Conservation (phyloP, 306 rosid genomes). For the Amphicarpaea edgeworthii region DNA sequence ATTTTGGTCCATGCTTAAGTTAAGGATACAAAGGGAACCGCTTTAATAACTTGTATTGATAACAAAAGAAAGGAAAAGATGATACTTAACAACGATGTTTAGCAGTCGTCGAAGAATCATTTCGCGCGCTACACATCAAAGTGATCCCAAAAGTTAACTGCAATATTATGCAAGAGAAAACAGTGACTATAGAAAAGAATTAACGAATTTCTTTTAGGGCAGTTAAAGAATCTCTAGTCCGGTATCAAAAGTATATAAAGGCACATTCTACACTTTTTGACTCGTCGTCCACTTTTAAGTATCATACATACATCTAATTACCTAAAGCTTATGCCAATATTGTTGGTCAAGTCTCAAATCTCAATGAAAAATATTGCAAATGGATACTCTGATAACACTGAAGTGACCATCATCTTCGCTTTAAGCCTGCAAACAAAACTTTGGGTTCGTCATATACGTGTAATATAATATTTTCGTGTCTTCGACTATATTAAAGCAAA, state of each 20-base stretch:
- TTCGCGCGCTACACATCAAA: slow-evolving; percentile 45
- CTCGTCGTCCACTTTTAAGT: slow-evolving; percentile 50
- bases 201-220: slow-evolving; percentile 75
- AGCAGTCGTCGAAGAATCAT: slow-evolving; percentile 35
- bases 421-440: slow-evolving; percentile 27
- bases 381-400: slow-evolving; percentile 45
- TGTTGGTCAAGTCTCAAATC: slow-evolving; percentile 39
- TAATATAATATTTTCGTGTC: neutral
- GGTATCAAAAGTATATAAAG: slow-evolving; percentile 55
- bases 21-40: slow-evolving; percentile 41
- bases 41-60: slow-evolving; percentile 41
- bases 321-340: slow-evolving; percentile 14
- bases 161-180: slow-evolving; percentile 42
- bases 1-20: slow-evolving; percentile 30
- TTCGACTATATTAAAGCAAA: neutral
- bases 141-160: slow-evolving; percentile 53
- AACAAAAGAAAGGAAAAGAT: slow-evolving; percentile 6
- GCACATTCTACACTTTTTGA: slow-evolving; percentile 48
- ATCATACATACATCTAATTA: neutral
- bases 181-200: slow-evolving; percentile 47
- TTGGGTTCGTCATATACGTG: slow-evolving; percentile 3
- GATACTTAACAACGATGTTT: slow-evolving; percentile 21
- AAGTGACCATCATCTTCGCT: slow-evolving; percentile 32
- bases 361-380: slow-evolving; percentile 37
- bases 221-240: slow-evolving; percentile 49